Conservation (phyloP, 768 basidiomycete genomes). For the Psilocybe cubensis region DNA sequence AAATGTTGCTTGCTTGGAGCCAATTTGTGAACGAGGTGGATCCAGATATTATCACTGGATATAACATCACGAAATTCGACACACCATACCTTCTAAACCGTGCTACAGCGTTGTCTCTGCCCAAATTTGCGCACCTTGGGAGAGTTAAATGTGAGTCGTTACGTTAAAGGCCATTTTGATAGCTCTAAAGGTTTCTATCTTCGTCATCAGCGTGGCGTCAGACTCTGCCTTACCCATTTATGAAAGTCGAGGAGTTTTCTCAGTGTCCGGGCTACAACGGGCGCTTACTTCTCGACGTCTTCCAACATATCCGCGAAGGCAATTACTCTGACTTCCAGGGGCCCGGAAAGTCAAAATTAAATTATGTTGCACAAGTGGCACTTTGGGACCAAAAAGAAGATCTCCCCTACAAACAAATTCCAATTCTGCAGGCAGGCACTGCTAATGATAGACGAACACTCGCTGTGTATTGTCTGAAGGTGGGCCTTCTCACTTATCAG, state of each 20-base stretch:
- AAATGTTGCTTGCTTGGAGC: constrained; percentile 78
- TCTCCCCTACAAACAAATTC: constrained; percentile 92
- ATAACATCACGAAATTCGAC: constrained; percentile 93
- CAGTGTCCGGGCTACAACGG: constrained; percentile 61
- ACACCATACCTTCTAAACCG: constrained; percentile 91
- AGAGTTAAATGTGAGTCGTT: constrained; percentile 61
- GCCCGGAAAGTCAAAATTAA: constrained; percentile 88
- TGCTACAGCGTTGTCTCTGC: constrained; percentile 69
- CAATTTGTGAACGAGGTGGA: constrained; percentile 87
- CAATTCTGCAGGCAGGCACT: constrained; percentile 90
- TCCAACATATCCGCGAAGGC: constrained; percentile 94
- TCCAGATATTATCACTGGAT: constrained; percentile 93
- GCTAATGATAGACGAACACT: constrained; percentile 83
- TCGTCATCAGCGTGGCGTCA: constrained; percentile 58
- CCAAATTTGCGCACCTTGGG: constrained; percentile 70
- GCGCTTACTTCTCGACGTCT: constrained; percentile 86
- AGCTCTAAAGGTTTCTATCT: too few species aligned
- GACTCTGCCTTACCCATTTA: constrained; percentile 56
- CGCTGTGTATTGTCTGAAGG: constrained; percentile 96
- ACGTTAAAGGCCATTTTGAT: too few species aligned
- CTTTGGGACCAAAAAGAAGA: constrained; percentile 96
- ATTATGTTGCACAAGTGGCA: constrained; percentile 90
- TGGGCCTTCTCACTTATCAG: constrained; percentile 23
- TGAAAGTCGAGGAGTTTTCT: constrained; percentile 74
- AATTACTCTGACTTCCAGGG: constrained; percentile 64